Evolutionary conservation across 2,329 filamentous ascomycete genomes (phyloP), one percentile per base, ranked within the genome.

Genomic region (Saccharata proteae): DNA sequence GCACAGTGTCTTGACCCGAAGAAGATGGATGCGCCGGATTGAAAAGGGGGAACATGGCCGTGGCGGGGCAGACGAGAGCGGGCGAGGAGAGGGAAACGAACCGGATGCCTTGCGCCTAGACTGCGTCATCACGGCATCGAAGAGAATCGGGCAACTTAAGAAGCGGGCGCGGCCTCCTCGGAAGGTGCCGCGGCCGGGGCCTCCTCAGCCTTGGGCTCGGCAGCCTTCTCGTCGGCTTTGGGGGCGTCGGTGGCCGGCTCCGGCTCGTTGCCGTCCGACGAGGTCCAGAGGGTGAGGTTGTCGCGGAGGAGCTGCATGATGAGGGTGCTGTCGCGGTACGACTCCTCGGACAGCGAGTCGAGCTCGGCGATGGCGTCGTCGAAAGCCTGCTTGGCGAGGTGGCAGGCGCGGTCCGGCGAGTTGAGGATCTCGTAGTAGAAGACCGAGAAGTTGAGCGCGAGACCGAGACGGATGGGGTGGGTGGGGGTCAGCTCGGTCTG

Each of bases 391-490:
- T 93, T 93, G 63, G 84, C 88, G 48, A 94, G 77, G 63, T 93
- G 86, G 78, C 88, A 94, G 57, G 86, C 88, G 69, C 92, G 88
- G 62, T 96, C 90, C 43, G 88, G 88, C 25, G 88, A 85, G 73
- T 96, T 98, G 54, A 96, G 73, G 60, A 96, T 98, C 77, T 98
- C 83, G 64, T 98, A 98, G 79, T 96, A 96, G 74, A 94, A 96
- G 55, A 94, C 86, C 44, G 86, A 93, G 73, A 92, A 92, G 78
- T 93, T 93, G 46, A 93, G 73, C 50, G 84, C 84, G 45, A 93
- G 76, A 58, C 84, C 84, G 43, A 93, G 80, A 54, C 84, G 83
- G 64, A 92, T 93, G 55, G 84, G 84, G 71, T 93, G 84, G 36
- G 84, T 93, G 41, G 84, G 84, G 41, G 84, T 79, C 47, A 93